Percentiles rank a stretch among this genome's conserved stretches.
phyloP scores from a whole-genome alignment of 768 basidiomycete species.

The Podaxis pistillaris region DNA sequence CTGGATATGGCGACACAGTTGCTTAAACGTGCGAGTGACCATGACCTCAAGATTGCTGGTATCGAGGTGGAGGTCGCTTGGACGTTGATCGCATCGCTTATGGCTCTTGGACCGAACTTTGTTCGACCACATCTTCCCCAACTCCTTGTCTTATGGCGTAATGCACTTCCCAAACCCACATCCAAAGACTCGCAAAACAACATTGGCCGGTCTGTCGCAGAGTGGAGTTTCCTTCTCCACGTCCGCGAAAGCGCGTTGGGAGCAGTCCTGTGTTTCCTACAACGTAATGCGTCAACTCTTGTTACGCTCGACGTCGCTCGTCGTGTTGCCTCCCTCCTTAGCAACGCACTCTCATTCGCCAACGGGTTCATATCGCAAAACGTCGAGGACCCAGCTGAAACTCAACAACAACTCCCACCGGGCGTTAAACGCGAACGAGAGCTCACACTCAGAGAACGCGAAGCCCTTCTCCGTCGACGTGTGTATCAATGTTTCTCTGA shows the following conservation, averaged over 20 bases:
- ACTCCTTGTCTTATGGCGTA: constrained; percentile 93
- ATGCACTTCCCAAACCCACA: constrained; percentile 93
- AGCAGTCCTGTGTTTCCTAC: constrained; percentile 85
- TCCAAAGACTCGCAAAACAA: constrained; percentile 72
- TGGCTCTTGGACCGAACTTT: constrained; percentile 92
- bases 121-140: constrained; percentile 93
- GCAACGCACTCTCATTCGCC: constrained; percentile 88
- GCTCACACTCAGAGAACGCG: constrained; percentile 70
- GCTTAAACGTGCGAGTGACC: constrained; percentile 88
- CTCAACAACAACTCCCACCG: constrained; percentile 24
- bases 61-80: constrained; percentile 93
- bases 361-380: constrained; percentile 77
- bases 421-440: constrained; percentile 32
- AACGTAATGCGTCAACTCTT: constrained; percentile 70
- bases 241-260: constrained; percentile 89
- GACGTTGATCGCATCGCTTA: constrained; percentile 86
- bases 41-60: constrained; percentile 78
- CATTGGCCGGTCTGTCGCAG: constrained; percentile 62
- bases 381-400: constrained; percentile 60
- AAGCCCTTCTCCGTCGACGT: constrained; percentile 79
- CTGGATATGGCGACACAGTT: constrained; percentile 89
- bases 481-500: constrained; percentile 88
- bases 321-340: constrained; percentile 80
- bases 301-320: constrained; percentile 91
- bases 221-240: constrained; percentile 90